Evolutionary conservation across 345 rosid genomes (phyloP).

Genomic region (Gossypium ekmanianum): DNA sequence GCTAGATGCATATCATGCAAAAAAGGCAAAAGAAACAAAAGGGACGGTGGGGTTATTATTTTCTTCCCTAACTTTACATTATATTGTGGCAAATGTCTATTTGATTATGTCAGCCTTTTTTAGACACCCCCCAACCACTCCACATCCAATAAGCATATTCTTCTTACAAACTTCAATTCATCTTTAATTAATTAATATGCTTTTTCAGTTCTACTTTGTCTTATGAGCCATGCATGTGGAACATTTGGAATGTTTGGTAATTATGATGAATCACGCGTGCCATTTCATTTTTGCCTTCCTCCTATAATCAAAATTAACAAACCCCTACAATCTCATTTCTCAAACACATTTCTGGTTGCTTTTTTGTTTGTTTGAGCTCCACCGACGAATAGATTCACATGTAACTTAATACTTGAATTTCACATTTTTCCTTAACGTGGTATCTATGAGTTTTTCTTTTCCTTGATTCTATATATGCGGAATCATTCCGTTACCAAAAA

Average conservation of each 20-base stretch:
- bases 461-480: too few species aligned
- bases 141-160: background rate
- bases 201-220: background rate
- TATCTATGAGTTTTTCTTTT: too few species aligned
- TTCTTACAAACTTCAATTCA: background rate
- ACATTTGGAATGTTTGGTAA: background rate
- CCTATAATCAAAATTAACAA: too few species aligned
- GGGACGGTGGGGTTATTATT: constrained; percentile 4
- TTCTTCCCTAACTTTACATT: constrained; percentile 12
- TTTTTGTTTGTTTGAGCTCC: too few species aligned
- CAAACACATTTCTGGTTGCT: too few species aligned
- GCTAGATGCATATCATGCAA: constrained; percentile 6
- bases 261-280: background rate
- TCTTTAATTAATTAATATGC: background rate
- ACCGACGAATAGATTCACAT: too few species aligned
- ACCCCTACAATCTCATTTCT: too few species aligned
- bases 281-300: too few species aligned
- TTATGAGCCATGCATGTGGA: background rate
- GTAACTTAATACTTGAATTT: too few species aligned
- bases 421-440: too few species aligned
- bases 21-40: background rate
- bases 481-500: too few species aligned
- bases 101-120: constrained; percentile 35
- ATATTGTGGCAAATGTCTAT: background rate
- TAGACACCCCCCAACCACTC: constrained; percentile 33